Evolutionary conservation across 139 green algal genomes (phyloP).

Genomic region (Volvox reticuliferus): DNA sequence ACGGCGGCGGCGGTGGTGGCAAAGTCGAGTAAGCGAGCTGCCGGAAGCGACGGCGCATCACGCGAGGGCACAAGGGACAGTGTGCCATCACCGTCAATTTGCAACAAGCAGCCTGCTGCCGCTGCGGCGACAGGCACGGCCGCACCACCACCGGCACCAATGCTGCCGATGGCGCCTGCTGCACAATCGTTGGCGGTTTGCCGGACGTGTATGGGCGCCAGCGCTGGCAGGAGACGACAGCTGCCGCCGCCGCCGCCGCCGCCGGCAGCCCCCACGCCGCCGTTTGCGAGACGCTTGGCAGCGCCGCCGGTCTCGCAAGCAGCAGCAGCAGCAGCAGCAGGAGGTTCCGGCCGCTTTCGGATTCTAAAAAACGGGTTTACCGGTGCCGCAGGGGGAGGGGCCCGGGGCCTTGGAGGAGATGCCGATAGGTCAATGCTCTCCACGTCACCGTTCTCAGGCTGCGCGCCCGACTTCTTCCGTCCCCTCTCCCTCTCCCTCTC

Average conservation of each 20-base stretch:
- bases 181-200: not conserved
- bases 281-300: not conserved
- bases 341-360: conserved; percentile 5
- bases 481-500: not conserved
- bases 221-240: not conserved
- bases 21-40: not conserved
- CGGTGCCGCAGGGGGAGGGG: not conserved
- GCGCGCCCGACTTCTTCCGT: not conserved
- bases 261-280: not conserved
- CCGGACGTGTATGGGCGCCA: conserved; percentile 35
- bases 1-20: not conserved
- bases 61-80: not conserved
- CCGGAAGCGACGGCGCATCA: not conserved
- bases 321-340: not conserved
- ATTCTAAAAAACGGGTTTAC: conserved; percentile 37
- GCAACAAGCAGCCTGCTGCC: not conserved
- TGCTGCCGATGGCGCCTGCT: not conserved
- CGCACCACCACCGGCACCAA: not conserved
- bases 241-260: not conserved
- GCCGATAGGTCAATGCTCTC: conserved; percentile 4
- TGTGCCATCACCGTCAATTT: not conserved
- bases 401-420: not conserved
- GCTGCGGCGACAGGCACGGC: not conserved
- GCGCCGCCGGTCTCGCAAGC: conserved; percentile 12
- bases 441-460: not conserved